Conservation (phyloP, 2,329 filamentous ascomycete genomes). For the Aspergillus pseudoterreus region DNA sequence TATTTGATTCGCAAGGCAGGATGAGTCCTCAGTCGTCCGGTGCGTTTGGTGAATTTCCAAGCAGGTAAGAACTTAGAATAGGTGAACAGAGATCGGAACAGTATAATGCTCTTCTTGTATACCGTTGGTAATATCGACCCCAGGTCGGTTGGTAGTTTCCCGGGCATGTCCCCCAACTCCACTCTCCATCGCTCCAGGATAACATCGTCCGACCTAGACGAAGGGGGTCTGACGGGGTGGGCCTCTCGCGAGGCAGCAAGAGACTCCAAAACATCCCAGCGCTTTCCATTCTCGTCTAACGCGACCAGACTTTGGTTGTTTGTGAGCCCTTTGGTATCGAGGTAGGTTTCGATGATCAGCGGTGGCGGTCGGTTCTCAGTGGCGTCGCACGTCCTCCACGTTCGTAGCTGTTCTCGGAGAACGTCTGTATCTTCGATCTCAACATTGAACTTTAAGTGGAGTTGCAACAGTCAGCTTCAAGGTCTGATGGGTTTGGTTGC, state of each 20-base stretch:
- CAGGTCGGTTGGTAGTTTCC: conserved; percentile 54
- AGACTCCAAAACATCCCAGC: conserved; percentile 86
- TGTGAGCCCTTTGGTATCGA: conserved; percentile 75
- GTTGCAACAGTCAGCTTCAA: not conserved
- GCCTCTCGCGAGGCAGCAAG: conserved; percentile 60
- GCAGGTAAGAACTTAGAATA: conserved; percentile 78
- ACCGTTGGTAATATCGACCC: conserved; percentile 70
- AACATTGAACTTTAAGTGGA: conserved; percentile 77
- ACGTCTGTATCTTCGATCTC: conserved; percentile 90
- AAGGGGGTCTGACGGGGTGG: conserved; percentile 38
- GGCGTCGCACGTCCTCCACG: conserved; percentile 78
- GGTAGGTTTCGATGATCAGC: conserved; percentile 83
- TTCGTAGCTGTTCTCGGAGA: conserved; percentile 73
- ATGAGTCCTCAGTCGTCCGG: conserved; percentile 65
- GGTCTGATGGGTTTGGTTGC: not conserved
- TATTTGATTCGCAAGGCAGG: conserved; percentile 70
- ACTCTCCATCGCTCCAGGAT: conserved; percentile 89
- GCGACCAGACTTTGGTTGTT: conserved; percentile 84
- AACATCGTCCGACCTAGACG: conserved; percentile 62
- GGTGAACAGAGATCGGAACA: conserved; percentile 85
- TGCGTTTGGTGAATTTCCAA: conserved; percentile 76
- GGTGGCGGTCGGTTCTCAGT: conserved; percentile 74
- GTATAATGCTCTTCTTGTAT: conserved; percentile 95
- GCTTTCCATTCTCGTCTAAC: conserved; percentile 82
- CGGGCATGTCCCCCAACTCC: conserved; percentile 64